Evolutionary conservation across 2,329 filamentous ascomycete genomes (phyloP), one percentile per base, ranked within the genome.

Genomic region (Kalmusia sp.): DNA sequence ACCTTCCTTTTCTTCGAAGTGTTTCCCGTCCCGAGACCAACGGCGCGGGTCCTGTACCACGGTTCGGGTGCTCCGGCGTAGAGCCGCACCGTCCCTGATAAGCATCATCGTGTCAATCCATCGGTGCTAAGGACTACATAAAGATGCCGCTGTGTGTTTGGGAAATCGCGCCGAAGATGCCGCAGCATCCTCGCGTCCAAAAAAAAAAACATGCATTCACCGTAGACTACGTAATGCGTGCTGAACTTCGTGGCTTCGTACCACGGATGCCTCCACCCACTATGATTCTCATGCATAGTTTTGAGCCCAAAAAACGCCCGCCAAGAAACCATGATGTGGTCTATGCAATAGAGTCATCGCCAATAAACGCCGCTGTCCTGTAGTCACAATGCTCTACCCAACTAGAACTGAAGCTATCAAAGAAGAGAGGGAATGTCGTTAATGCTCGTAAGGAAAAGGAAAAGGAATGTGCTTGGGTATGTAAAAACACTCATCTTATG

Each of bases 401-500:
- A 31, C 11, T 19, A 17, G 25, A 21, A 21, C n/a, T 9, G 17
- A 49, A 40, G 15, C 22, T 25, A 7, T 3, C 11, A 7, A 27
- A 22, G 15, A 44, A 35, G 3, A 4, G n/a, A 51, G 15, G 11
- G 33, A 47, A 30, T 21, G 44, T 47, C 44, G 34, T 17, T 45
- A 34, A 27, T 31, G 39, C 31, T 41, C 17, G 19, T 43, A 47
- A 49, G 53, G 53, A 52, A 30, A 48, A 12, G n/a, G n/a, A n/a
- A 40, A 46, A 14, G 17, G 31, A 8, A 31, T 46, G n/a, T n/a
- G n/a, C 21, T 17, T 27, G 22, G 17, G 22, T 27, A 37, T 38
- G 41, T 35, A 40, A 21, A 39, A 8, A 31, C 40, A 45, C 51
- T 86, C 78, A 91, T 80, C 88, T 82, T 58, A 95, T 88, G 69